Base-by-base conservation (phyloP, 257 asterid species). In the Petunia secreta region DNA sequence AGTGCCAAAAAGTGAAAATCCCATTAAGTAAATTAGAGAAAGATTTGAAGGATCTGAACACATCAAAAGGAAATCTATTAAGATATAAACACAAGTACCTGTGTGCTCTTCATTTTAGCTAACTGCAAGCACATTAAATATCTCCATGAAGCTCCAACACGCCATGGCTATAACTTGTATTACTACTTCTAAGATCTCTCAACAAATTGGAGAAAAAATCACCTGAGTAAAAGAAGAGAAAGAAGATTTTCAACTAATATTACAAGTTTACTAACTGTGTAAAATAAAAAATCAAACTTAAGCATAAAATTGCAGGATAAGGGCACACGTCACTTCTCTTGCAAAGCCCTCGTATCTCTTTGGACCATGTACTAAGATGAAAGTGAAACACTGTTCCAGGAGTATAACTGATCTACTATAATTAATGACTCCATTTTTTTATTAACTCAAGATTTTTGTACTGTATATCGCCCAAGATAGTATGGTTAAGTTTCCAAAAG, bases 91-190 rank as follows among this genome's bases (percentile, higher is more conserved):
- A 55, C 14, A 63, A 78, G 60, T 6, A 78, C 81, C 81, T 78
- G 81, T 37, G 75, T 34, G 44, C 63, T 78, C 75, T 78, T 78
- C 81, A 78, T 78, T 63, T 76, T 63, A 63, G 75, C 75, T 67
- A 43, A 78, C 38, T 78, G 63, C 69, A 63, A 78, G 63, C 39
- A 78, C 75, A 78, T 15, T 78, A 78, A 78, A 36, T 78, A 63
- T 78, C 75, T 63, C 53, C 46, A 38, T 78, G 63, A 78, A 63
- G 36, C 39, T 62, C 59, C 39, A 63, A 36, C 7, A 63, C 7
- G 13, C 68, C 80, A 77, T 65, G 15, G 75, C 74, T 60, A 78
- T 41, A 63, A 46, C 57, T 68, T 44, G 58, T 44, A 44, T 68
- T 68, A 46, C 58, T 44, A 16, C 76, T 68, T 67, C 25, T 34